Percentiles rank a stretch among this genome's conserved stretches.
Evolutionary conservation across 1,139 yeast species (phyloP).

Genomic region (Scheffersomyces cryptocercus): DNA sequence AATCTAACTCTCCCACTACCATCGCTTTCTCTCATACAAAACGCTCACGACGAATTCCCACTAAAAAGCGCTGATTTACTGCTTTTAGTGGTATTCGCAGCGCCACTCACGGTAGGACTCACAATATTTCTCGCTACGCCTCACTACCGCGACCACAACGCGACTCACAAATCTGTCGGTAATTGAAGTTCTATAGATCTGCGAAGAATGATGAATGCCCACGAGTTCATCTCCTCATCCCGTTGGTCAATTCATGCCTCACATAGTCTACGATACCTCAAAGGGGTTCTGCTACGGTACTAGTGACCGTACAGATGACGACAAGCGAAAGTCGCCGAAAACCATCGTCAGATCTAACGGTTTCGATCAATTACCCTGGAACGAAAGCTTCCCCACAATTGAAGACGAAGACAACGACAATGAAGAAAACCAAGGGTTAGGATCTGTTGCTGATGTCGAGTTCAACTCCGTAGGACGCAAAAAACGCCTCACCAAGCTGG

Average conservation of each 20-base stretch:
- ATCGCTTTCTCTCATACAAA: too few relatives aligned
- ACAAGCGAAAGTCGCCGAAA: background rate
- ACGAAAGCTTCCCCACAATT: conserved; percentile 10
- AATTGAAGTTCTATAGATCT: too few relatives aligned
- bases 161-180: too few relatives aligned
- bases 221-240: background rate
- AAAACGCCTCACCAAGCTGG: conserved; percentile 27
- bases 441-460: too few relatives aligned
- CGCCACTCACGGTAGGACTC: too few relatives aligned
- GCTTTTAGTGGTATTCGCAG: too few relatives aligned
- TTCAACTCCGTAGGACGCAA: background rate
- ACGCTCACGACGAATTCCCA: too few relatives aligned
- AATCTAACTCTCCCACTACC: too few relatives aligned
- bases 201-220: too few relatives aligned
- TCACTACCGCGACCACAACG: too few relatives aligned
- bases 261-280: conserved; percentile 7
- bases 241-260: background rate
- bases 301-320: background rate
- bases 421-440: conserved; percentile 3
- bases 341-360: conserved; percentile 24
- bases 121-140: too few relatives aligned
- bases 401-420: conserved; percentile 6
- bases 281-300: conserved; percentile 17
- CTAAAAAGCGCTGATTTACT: too few relatives aligned
- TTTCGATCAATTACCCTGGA: conserved; percentile 33